These are phyloP conservation scores for Aspergillus luchuensis DNA, from an alignment of 2,329 filamentous ascomycete genomes.

Conservation along the genomic window DNA sequence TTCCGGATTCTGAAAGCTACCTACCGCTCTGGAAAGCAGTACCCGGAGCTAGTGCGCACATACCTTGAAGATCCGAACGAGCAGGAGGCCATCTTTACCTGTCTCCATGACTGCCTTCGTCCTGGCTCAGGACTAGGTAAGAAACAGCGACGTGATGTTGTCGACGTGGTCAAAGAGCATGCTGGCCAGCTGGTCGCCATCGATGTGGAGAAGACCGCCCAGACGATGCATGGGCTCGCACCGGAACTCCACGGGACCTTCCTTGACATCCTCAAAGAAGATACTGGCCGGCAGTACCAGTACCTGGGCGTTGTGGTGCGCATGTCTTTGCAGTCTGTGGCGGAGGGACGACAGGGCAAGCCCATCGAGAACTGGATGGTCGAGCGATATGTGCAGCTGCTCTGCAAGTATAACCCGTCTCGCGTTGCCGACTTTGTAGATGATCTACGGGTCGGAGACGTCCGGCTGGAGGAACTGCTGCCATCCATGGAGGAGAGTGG, in stretches of 20 bases:
- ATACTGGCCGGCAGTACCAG: slow-evolving; percentile 68
- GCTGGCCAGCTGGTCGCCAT: slow-evolving; percentile 68
- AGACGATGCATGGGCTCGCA: slow-evolving; percentile 63
- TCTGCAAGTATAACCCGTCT: slow-evolving; percentile 80
- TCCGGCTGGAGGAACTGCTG: slow-evolving; percentile 77
- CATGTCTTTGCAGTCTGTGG: slow-evolving; percentile 48
- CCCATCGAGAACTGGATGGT: slow-evolving; percentile 61
- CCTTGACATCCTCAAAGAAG: slow-evolving; percentile 62
- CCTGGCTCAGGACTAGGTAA: slow-evolving; percentile 63
- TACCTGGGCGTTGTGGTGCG: slow-evolving; percentile 79
- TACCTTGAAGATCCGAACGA: slow-evolving; percentile 86
- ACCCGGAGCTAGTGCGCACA: slow-evolving; percentile 72
- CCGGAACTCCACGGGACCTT: slow-evolving; percentile 68
- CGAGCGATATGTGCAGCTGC: slow-evolving; percentile 84
- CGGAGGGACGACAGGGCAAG: slow-evolving; percentile 34
- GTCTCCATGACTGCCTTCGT: slow-evolving; percentile 73
- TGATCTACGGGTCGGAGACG: slow-evolving; percentile 71
- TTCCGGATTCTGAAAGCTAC: slow-evolving; percentile 89
- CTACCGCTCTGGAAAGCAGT: slow-evolving; percentile 78
- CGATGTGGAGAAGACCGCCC: slow-evolving; percentile 66
- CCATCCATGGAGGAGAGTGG: slow-evolving; percentile 87
- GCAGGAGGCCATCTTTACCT: slow-evolving; percentile 73
- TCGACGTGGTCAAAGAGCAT: slow-evolving; percentile 66
- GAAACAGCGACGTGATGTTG: slow-evolving; percentile 73
- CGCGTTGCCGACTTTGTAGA: slow-evolving; percentile 87